Percentiles rank a stretch among this genome's conserved stretches.
phyloP scores from a whole-genome alignment of 176 grass and related monocot species.

The Raddia distichophylla region DNA sequence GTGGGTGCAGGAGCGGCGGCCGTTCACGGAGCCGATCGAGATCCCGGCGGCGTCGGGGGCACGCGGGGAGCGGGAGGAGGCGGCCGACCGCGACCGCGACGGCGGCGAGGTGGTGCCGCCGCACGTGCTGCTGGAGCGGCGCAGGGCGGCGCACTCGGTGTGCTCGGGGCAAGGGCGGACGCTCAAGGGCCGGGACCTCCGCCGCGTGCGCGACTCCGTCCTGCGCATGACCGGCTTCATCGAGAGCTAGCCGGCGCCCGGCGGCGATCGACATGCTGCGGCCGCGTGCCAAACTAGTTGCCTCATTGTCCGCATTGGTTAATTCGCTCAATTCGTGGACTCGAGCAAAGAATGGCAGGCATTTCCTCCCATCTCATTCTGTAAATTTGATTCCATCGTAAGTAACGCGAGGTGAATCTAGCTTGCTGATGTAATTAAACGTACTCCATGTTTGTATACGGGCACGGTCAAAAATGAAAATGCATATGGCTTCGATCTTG shows the following conservation, averaged over 20 bases:
- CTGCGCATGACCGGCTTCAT: constrained; percentile 84
- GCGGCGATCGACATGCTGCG: not conserved
- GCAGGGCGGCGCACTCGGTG: constrained; percentile 48
- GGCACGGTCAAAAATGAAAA: no score
- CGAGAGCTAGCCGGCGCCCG: constrained; percentile 39
- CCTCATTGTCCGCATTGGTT: no score
- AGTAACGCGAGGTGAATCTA: no score
- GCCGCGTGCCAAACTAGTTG: not conserved
- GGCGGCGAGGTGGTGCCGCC: constrained; percentile 60
- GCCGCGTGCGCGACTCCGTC: constrained; percentile 59
- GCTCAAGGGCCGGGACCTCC: constrained; percentile 75
- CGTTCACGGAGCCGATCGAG: constrained; percentile 45
- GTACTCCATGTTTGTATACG: no score
- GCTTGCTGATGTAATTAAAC: no score
- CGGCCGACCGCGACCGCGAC: not conserved
- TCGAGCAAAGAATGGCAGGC: no score
- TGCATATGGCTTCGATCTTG: no score
- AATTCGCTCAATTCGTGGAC: not conserved
- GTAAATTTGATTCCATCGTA: no score
- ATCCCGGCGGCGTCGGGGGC: constrained; percentile 36
- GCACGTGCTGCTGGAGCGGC: constrained; percentile 64
- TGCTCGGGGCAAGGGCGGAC: constrained; percentile 68
- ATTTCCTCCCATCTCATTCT: no score
- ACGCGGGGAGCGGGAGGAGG: not conserved
- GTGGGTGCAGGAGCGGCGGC: constrained; percentile 31